phyloP scores from a whole-genome alignment of 1,284 basidiomycete genomes.

The Moesziomyces sp. region DNA sequence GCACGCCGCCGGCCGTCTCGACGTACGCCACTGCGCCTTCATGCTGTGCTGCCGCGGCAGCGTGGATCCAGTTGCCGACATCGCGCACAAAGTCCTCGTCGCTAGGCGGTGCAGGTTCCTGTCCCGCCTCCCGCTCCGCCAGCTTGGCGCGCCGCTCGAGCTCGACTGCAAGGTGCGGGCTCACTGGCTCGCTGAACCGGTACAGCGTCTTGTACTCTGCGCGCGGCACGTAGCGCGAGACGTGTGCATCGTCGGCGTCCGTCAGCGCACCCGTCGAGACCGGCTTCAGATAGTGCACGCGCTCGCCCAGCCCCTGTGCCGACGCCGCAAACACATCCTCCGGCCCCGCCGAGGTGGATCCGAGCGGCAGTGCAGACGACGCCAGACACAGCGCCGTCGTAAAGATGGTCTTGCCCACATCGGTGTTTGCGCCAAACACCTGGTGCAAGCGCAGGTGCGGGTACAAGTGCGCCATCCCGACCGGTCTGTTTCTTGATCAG shows the following conservation, averaged over 20 bases:
- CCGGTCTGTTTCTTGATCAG: neutral
- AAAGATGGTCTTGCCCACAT: slow-evolving; percentile 67
- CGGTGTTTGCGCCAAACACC: slow-evolving; percentile 67
- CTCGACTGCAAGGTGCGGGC: slow-evolving; percentile 87
- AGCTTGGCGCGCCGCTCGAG: slow-evolving; percentile 71
- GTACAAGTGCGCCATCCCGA: slow-evolving; percentile 45
- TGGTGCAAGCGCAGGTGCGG: slow-evolving; percentile 57
- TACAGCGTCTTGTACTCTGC: slow-evolving; percentile 79
- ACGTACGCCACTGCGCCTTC: slow-evolving; percentile 75
- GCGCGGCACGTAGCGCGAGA: slow-evolving; percentile 42
- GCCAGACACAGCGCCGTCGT: slow-evolving; percentile 65
- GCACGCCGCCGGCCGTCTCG: slow-evolving; percentile 95
- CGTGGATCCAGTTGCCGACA: slow-evolving; percentile 75
- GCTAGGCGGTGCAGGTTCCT: slow-evolving; percentile 53
- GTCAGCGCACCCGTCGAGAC: slow-evolving; percentile 59
- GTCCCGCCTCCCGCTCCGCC: slow-evolving; percentile 18
- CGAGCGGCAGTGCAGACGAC: slow-evolving; percentile 41
- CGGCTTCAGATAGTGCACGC: slow-evolving; percentile 64
- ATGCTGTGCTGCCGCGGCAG: slow-evolving; percentile 69
- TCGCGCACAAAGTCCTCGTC: slow-evolving; percentile 78
- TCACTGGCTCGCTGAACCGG: slow-evolving; percentile 87
- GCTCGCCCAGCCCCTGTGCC: slow-evolving; percentile 29
- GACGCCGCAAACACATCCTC: slow-evolving; percentile 29
- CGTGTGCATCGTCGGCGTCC: slow-evolving; percentile 59
- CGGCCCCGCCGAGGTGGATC: slow-evolving; percentile 4